phyloP scores from a whole-genome alignment of 2,329 filamentous ascomycete species.

The Colletotrichum sansevieriae region DNA sequence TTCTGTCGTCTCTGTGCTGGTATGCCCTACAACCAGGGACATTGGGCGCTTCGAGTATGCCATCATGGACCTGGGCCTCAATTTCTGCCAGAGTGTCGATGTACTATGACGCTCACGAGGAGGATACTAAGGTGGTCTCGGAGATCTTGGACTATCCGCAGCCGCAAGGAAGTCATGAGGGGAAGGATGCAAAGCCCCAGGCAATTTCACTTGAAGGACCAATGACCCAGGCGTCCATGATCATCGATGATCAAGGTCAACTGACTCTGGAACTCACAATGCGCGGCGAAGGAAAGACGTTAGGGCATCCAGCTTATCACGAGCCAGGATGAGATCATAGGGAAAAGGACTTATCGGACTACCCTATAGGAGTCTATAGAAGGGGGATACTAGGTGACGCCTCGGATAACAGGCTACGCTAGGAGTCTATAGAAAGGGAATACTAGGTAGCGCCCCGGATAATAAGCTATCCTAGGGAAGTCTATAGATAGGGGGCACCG shows the following conservation, averaged over 20 bases:
- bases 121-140: background rate
- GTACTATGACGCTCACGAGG: slow-evolving; percentile 5
- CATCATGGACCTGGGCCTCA: slow-evolving; percentile 3
- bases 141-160: slow-evolving; percentile 1
- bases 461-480: too few relatives aligned
- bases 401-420: too few relatives aligned
- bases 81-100: background rate
- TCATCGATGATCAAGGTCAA: background rate
- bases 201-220: background rate
- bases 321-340: too few relatives aligned
- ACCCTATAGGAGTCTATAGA: too few relatives aligned
- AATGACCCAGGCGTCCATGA: background rate
- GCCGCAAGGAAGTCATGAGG: background rate
- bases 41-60: background rate
- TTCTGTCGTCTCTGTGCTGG: slow-evolving; percentile 3
- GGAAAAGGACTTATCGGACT: too few relatives aligned
- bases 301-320: too few relatives aligned
- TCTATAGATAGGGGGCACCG: too few relatives aligned
- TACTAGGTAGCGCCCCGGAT: too few relatives aligned
- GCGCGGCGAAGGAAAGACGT: background rate
- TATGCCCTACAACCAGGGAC: background rate
- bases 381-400: too few relatives aligned
- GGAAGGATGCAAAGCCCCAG: background rate
- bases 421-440: too few relatives aligned
- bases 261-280: background rate